Evolutionary conservation across 2,329 filamentous ascomycete genomes (phyloP), one percentile per base, ranked within the genome.

Genomic region (Aspergillus tanneri): DNA sequence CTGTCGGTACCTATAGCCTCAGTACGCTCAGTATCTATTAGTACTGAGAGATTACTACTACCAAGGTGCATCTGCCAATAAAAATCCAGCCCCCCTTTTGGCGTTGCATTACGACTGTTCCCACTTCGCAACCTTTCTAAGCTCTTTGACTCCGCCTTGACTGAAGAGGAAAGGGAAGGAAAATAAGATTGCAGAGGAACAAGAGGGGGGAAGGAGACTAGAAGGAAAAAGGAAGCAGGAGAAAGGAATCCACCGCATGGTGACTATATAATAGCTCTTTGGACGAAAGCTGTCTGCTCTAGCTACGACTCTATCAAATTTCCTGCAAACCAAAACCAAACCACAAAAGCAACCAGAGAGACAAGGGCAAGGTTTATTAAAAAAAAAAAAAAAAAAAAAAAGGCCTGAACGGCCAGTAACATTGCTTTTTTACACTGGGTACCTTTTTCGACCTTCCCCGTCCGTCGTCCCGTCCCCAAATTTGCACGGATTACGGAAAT

Each of bases 381-480:
- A 23, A 12, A 22, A 9, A 43, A 22, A 16, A 45, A 37, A 25
- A 34, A 19, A 37, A 43, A 47, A 35, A 43, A 30, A 21, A 39
- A 34, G 44, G 35, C 35, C 36, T 36, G 35, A 42, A 39, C 40
- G 42, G 50, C 45, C 49, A 55, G 47, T 27, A 49, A 50, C 24
- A 27, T 16, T 30, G 34, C 28, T 32, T 44, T 25, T 0, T 24
- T 16, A 36, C 25, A 50, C 44, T 49, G 49, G 46, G 24, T 39
- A 37, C 39, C 27, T 30, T 42, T 34, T 41, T 46, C 40, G 45
- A 51, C 49, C 47, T 57, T 46, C 52, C 47, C 47, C 53, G 46
- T 54, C 52, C 48, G 44, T 43, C 50, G 41, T 53, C 36, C 47
- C 54, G 42, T 52, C 50, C 54, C 53, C 53, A 46, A 16, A 48